Percentiles rank a stretch among this genome's conserved stretches.
These are phyloP conservation scores for Aspergillus uvarum DNA, from an alignment of 2,329 filamentous ascomycete genomes.

Conservation along the genomic window DNA sequence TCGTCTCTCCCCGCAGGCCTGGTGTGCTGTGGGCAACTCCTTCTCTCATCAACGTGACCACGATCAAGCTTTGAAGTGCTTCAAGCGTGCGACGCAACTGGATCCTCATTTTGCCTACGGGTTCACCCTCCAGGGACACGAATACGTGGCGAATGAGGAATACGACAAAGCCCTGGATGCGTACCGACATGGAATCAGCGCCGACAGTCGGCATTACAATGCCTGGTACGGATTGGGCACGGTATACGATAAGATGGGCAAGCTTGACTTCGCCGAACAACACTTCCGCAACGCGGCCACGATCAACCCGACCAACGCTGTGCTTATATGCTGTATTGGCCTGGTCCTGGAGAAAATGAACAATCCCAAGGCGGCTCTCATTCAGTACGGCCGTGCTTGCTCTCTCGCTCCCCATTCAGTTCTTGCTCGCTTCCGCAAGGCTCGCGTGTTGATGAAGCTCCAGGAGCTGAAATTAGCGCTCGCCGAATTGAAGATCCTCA, in stretches of 20 bases:
- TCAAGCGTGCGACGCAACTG: constrained; percentile 89
- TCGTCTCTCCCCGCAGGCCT: constrained; percentile 88
- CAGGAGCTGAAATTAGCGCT: constrained; percentile 69
- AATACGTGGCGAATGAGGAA: constrained; percentile 93
- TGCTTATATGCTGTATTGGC: constrained; percentile 89
- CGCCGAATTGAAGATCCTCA: constrained; percentile 79
- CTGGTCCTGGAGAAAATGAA: constrained; percentile 86
- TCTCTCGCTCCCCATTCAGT: constrained; percentile 78
- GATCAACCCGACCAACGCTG: constrained; percentile 92
- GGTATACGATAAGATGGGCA: constrained; percentile 87
- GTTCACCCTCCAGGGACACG: constrained; percentile 92
- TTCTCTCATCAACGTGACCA: constrained; percentile 91
- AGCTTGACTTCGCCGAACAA: constrained; percentile 84
- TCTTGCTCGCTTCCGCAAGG: constrained; percentile 89
- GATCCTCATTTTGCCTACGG: constrained; percentile 91
- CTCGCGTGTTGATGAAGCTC: constrained; percentile 78
- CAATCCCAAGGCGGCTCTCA: constrained; percentile 73
- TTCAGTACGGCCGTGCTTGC: constrained; percentile 79
- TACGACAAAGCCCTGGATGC: constrained; percentile 90
- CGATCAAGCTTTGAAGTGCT: constrained; percentile 90
- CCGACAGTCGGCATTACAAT: constrained; percentile 89
- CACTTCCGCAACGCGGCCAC: constrained; percentile 85
- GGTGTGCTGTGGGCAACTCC: constrained; percentile 93
- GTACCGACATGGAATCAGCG: constrained; percentile 81
- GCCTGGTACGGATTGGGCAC: constrained; percentile 89